These are phyloP conservation scores for Ceratocystis smalleyi DNA, from an alignment of 2,329 filamentous ascomycete genomes.

Conservation along the genomic window DNA sequence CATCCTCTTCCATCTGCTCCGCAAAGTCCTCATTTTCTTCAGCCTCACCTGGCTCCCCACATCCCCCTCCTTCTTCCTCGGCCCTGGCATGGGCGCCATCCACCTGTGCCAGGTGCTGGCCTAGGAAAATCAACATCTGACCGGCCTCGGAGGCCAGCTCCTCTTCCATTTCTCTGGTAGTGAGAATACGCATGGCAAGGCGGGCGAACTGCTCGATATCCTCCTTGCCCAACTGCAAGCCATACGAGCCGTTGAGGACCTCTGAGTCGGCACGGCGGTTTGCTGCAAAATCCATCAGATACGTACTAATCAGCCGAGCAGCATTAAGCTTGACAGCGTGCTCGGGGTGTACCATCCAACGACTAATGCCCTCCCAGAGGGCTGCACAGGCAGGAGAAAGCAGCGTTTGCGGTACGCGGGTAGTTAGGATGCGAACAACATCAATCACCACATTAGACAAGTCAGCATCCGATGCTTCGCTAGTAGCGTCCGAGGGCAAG, in stretches of 20 bases:
- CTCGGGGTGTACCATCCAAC: conserved; percentile 57
- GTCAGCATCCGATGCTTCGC: conserved; percentile 39
- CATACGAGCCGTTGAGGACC: conserved; percentile 53
- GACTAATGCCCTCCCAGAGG: conserved; percentile 57
- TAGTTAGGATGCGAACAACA: conserved; percentile 50
- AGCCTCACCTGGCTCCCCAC: conserved; percentile 26
- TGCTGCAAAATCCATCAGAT: conserved; percentile 63
- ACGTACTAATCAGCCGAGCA: conserved; percentile 57
- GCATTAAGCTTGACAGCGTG: conserved; percentile 61
- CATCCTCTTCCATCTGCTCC: conserved; percentile 25
- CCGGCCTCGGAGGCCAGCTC: conserved; percentile 63
- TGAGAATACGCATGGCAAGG: conserved; percentile 38
- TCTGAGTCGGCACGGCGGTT: conserved; percentile 26
- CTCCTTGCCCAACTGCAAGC: conserved; percentile 48
- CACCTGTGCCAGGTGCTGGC: conserved; percentile 33
- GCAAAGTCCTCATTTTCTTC: conserved; percentile 24
- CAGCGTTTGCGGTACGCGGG: conserved; percentile 47
- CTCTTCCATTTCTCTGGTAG: conserved; percentile 49
- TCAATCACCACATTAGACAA: conserved; percentile 59
- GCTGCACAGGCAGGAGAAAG: conserved; percentile 43
- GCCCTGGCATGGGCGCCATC: conserved; percentile 22
- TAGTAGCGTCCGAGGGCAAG: conserved; percentile 26
- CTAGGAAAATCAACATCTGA: conserved; percentile 72
- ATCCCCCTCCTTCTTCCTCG: conserved; percentile 30
- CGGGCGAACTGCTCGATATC: conserved; percentile 47